Conservation (phyloP, 116 monocot species). For the Trichopus zeylanicus region DNA sequence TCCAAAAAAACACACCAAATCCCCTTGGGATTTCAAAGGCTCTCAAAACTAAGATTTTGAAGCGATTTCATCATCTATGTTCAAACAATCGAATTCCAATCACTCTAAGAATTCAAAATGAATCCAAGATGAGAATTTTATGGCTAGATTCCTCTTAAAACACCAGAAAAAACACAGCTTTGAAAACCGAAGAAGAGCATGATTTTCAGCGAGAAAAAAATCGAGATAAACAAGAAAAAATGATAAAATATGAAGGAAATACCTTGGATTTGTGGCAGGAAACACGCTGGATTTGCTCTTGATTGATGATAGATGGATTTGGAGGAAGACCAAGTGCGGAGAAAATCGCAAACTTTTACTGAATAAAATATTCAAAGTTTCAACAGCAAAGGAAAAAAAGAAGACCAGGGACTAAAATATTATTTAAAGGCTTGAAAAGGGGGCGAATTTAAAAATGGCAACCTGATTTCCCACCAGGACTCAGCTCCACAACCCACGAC, state of each 20-base stretch:
- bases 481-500: neutral
- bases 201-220: neutral
- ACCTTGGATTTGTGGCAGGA: neutral
- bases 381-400: neutral
- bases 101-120: too few relatives aligned
- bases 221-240: neutral
- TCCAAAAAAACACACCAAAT: neutral
- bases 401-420: neutral
- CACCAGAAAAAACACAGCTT: neutral
- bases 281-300: neutral
- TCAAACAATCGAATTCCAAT: neutral
- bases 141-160: too few relatives aligned
- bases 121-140: too few relatives aligned
- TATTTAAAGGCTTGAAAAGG: too few relatives aligned
- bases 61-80: neutral
- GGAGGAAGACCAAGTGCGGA: neutral
- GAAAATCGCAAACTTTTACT: constrained; percentile 1
- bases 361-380: neutral
- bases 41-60: too few relatives aligned
- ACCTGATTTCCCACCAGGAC: neutral
- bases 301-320: neutral
- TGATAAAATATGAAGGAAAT: neutral
- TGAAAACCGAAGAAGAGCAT: neutral
- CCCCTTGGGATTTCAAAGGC: neutral
- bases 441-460: neutral